A percentile compares a stretch with the other conserved stretches of the same genome.
These are phyloP conservation scores for Psilocybe azurescens DNA, from an alignment of 768 basidiomycete genomes.

Conservation along the genomic window DNA sequence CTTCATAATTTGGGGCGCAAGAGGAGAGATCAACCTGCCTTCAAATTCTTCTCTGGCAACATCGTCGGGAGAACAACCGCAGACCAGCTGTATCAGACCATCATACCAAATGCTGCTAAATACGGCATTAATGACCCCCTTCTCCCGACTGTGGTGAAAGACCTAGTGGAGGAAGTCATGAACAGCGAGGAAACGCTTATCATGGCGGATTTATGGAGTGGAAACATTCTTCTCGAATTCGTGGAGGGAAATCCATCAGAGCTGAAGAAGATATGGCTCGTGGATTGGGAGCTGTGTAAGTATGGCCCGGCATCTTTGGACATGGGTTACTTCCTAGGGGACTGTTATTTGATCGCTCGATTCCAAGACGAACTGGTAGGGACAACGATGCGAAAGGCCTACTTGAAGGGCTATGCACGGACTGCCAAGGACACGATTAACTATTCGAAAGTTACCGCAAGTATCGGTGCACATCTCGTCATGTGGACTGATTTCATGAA, in stretches of 20 bases:
- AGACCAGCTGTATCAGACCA: conserved; percentile 1
- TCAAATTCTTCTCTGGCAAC: conserved; percentile 1
- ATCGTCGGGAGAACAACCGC: not conserved
- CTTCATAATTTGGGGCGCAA: not conserved
- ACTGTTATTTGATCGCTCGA: conserved; percentile 4
- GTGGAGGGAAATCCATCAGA: not conserved
- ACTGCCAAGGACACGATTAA: not conserved
- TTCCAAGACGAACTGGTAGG: conserved; percentile 1
- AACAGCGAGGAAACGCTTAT: conserved; percentile 6
- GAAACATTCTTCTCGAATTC: conserved; percentile 8
- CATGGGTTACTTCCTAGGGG: conserved; percentile 9
- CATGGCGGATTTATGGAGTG: conserved; percentile 11
- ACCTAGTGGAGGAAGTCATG: not conserved
- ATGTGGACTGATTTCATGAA: conserved; percentile 13
- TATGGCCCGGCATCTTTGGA: conserved; percentile 10
- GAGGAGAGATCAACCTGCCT: not conserved
- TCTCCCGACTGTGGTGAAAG: not conserved
- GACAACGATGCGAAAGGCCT: not conserved
- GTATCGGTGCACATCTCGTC: conserved; percentile 7
- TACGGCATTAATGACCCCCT: not conserved
- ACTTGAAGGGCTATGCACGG: not conserved
- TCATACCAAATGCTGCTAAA: conserved; percentile 4
- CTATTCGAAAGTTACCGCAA: not conserved
- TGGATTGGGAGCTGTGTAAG: conserved; percentile 10
- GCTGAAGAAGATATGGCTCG: not conserved